Evolutionary conservation across 768 basidiomycete species (phyloP), one percentile per base, ranked within the genome.

Genomic region (Leccinum imitatum): DNA sequence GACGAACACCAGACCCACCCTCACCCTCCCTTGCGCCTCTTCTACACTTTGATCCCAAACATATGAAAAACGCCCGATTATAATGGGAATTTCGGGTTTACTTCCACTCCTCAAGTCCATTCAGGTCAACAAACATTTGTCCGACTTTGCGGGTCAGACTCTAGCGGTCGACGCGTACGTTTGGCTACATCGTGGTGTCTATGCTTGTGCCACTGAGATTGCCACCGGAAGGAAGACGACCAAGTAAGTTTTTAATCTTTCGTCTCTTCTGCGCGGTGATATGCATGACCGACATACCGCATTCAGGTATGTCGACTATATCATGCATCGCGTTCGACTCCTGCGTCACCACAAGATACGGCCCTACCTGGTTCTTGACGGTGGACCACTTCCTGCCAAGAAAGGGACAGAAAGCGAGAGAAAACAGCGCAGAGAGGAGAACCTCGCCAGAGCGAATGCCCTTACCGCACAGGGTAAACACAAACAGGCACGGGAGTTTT

Each of bases 141-240:
- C 86, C 3, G 91, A 95, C 58, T 93, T 89, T 69, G 75, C 84
- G 50, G 94, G 92, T 14, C 86, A 94, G 71, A 92, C 87, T 2
- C 76, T 98, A 37, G 96, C 92, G 1, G 87, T 98, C 44, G 96
- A 98, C 77, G 95, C 87, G 46, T 99, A 99, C 72, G 95, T 94
- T 58, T 95, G 93, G 93, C 78, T 95, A 41, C 93, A 95, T 69
- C 84, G 87, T 67, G 96, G 95, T 8, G 85, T 91, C 7, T 94
- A 91, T 71, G 81, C 90, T 1, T 99, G 97, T 76, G 90, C 96
- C 50, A 84, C 90, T 11, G 94, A 98, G 62, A 75, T 99, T 48
- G 95, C 93, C 11, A 91, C 87, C 0, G 94, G 94, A 15, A 89
- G 86, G 72, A 77, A 73, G 57, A 96, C 95, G 0, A 85, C 83